phyloP scores from a whole-genome alignment of 2,329 filamentous ascomycete species.

The Ceratocystis eucalypticola region DNA sequence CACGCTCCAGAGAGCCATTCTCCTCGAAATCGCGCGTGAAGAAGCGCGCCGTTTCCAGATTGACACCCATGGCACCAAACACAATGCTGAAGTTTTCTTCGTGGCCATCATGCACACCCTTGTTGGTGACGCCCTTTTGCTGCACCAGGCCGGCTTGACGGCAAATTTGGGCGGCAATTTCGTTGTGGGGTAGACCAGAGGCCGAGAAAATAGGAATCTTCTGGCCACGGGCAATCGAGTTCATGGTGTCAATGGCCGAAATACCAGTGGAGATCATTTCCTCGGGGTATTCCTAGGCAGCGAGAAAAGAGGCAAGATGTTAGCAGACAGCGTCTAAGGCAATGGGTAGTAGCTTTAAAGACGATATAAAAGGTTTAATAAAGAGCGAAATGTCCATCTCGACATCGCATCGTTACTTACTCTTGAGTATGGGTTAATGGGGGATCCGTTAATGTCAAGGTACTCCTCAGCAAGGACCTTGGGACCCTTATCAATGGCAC shows the following conservation, averaged over 20 bases:
- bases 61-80: conserved; percentile 99
- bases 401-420: conserved; percentile 36
- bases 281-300: conserved; percentile 76
- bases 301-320: background rate
- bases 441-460: conserved; percentile 95
- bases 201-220: conserved; percentile 99
- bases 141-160: conserved; percentile 89
- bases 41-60: conserved; percentile 96
- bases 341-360: background rate
- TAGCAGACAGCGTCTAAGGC: background rate
- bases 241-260: conserved; percentile 97
- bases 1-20: conserved; percentile 95
- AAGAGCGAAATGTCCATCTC: background rate
- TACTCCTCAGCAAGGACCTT: conserved; percentile 98
- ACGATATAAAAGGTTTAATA: background rate
- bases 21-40: conserved; percentile 98
- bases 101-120: conserved; percentile 90
- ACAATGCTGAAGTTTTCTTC: conserved; percentile 99
- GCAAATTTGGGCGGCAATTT: conserved; percentile 98
- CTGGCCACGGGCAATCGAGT: conserved; percentile 92
- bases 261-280: conserved; percentile 99
- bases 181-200: conserved; percentile 95
- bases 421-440: conserved; percentile 95
- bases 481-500: conserved; percentile 96
- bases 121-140: conserved; percentile 63